Percentiles rank a stretch among this genome's conserved stretches.
Conservation (phyloP, 257 asterid species). For the Gentiana dahurica region DNA sequence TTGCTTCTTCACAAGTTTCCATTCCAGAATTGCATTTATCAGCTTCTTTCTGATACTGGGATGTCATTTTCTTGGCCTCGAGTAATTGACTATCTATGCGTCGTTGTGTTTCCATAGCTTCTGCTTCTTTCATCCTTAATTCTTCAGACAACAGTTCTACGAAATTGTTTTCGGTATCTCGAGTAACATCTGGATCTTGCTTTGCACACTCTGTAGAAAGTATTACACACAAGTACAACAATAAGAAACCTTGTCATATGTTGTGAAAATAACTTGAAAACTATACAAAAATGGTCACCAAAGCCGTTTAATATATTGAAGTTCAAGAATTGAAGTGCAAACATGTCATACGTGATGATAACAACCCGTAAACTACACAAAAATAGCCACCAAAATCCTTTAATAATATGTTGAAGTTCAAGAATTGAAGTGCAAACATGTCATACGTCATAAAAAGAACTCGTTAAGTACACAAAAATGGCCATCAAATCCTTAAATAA, state of each 20-base stretch:
- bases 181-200: constrained; percentile 76
- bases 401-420: not conserved
- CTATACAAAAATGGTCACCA: not conserved
- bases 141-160: constrained; percentile 82
- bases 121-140: constrained; percentile 64
- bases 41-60: constrained; percentile 94
- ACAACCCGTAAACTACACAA: not conserved
- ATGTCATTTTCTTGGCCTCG: constrained; percentile 86
- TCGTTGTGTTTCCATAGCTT: constrained; percentile 72
- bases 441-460: not conserved
- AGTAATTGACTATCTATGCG: constrained; percentile 82
- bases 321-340: too few species aligned
- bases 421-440: not conserved
- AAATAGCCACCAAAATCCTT: not conserved
- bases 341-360: not conserved
- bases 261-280: not conserved
- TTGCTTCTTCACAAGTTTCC: constrained; percentile 96
- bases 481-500: not conserved
- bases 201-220: constrained; percentile 63
- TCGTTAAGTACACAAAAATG: not conserved
- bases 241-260: not conserved
- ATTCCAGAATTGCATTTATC: constrained; percentile 95
- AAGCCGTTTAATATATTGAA: not conserved
- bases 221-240: not conserved
- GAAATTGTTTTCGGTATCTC: constrained; percentile 76